Evolutionary conservation across 768 basidiomycete genomes (phyloP), one percentile per base, ranked within the genome.

Genomic region (Termitomyces eurrhizus): DNA sequence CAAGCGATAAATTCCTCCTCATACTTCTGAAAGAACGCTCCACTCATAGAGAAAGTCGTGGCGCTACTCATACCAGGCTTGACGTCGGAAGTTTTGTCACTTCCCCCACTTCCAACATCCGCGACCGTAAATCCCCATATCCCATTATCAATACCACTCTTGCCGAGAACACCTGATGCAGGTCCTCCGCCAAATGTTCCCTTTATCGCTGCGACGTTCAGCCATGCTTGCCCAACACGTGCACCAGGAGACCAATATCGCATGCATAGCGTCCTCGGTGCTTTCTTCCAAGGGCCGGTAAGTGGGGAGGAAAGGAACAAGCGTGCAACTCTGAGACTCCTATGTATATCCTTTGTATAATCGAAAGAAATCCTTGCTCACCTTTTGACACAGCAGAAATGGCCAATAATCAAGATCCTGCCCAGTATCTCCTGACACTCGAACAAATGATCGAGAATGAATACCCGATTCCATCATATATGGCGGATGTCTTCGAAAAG

Each of bases 381-480:
- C 42, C 59, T 63, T 54, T 48, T n/a, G 54, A 56, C 67, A 67
- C 66, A 88, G 86, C 82, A 74, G 86, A 88, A 73, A 78, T 79
- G 56, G 75, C 75, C n/a, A 80, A 82, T 63, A 81, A 87, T 46
- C 83, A 81, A 63, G 83, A 86, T 42, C 88, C 93, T 6, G 69
- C 83, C 55, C 79, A 85, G 57, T 96, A 93, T 73, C 68, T 92
- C 45, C 78, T 98, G 39, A 84, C 87, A 0, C 73, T 87, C 26
- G 87, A 92, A 62, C 90, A 95, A 69, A 95, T 98, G 93, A 79
- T 92, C 56, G 93, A 98, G 68, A 93, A 98, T 67, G 93, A 95
- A 56, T 98, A 98, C 66, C 92, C 90, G 0, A 77, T 94, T 55
- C 93, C 95, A 7, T 88, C 88, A 0, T 96, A 95, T 67, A 80